These are phyloP conservation scores for Chimonanthus salicifolius DNA, from an alignment of 164 flowering plant species.

Conservation along the genomic window DNA sequence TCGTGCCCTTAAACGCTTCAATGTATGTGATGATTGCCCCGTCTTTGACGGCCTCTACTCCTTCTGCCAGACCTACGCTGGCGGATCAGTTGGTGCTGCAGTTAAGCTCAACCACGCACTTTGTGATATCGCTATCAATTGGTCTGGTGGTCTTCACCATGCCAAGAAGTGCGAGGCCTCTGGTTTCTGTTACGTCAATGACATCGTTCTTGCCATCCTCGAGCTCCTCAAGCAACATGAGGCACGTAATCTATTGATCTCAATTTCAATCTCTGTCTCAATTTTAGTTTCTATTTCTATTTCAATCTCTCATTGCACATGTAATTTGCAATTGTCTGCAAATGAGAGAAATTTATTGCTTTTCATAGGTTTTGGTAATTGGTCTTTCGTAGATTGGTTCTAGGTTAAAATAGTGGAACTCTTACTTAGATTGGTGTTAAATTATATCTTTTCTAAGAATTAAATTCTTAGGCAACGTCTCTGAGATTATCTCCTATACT, in stretches of 20 bases:
- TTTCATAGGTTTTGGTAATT: too few relatives aligned
- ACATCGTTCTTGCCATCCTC: constrained; percentile 48
- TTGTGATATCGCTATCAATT: constrained; percentile 55
- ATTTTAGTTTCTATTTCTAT: not conserved
- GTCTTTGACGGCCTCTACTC: constrained; percentile 58
- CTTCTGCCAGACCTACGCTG: constrained; percentile 59
- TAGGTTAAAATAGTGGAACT: too few relatives aligned
- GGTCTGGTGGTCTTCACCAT: constrained; percentile 64
- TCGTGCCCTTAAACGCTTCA: constrained; percentile 44
- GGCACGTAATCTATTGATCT: constrained; percentile 12
- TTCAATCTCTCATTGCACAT: too few relatives aligned
- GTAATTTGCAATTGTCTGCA: too few relatives aligned
- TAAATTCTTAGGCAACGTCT: too few relatives aligned
- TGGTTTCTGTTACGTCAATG: constrained; percentile 61
- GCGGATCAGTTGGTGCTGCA: constrained; percentile 57
- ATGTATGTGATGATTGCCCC: constrained; percentile 54
- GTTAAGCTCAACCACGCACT: constrained; percentile 35
- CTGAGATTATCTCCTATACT: too few relatives aligned
- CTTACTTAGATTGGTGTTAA: too few relatives aligned
- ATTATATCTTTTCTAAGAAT: too few relatives aligned
- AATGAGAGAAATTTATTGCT: too few relatives aligned
- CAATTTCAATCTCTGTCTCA: too few relatives aligned
- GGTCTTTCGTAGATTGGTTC: too few relatives aligned
- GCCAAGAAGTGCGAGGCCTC: constrained; percentile 65
- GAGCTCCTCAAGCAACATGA: constrained; percentile 48